These are phyloP conservation scores for Lentinula raphanica DNA, from an alignment of 768 basidiomycete species.

Conservation along the genomic window DNA sequence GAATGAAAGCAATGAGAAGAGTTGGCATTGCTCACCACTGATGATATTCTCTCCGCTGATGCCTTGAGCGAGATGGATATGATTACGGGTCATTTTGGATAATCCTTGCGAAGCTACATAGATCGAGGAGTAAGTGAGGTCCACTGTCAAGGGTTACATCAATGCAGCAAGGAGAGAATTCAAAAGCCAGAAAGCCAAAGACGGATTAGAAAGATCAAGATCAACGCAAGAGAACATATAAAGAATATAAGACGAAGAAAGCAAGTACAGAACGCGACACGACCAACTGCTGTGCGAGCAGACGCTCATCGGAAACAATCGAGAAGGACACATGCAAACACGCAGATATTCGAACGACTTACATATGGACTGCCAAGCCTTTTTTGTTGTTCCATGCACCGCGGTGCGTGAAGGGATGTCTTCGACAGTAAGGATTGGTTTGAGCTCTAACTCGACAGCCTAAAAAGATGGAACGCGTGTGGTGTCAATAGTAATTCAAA, in stretches of 20 bases:
- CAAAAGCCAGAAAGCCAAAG: too few species aligned
- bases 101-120: constrained; percentile 67
- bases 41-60: constrained; percentile 59
- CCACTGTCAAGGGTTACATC: too few species aligned
- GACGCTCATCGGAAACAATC: too few species aligned
- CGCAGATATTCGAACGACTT: constrained; percentile 11
- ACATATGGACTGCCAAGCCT: constrained; percentile 74
- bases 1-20: not conserved
- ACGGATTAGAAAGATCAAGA: constrained; percentile 1
- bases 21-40: constrained; percentile 51
- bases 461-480: constrained; percentile 21
- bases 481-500: not conserved
- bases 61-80: constrained; percentile 89
- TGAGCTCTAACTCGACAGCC: constrained; percentile 66
- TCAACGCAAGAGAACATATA: too few species aligned
- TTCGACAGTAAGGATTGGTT: constrained; percentile 45
- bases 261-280: not conserved
- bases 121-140: too few species aligned
- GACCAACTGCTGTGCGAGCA: too few species aligned
- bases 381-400: constrained; percentile 72
- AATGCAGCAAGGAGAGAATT: too few species aligned
- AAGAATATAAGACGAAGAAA: not conserved
- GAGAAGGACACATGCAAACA: not conserved
- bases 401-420: constrained; percentile 70
- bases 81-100: constrained; percentile 83